These are phyloP conservation scores for Coniochaeta hoffmannii DNA, from an alignment of 2,329 filamentous ascomycete genomes.

Conservation along the genomic window DNA sequence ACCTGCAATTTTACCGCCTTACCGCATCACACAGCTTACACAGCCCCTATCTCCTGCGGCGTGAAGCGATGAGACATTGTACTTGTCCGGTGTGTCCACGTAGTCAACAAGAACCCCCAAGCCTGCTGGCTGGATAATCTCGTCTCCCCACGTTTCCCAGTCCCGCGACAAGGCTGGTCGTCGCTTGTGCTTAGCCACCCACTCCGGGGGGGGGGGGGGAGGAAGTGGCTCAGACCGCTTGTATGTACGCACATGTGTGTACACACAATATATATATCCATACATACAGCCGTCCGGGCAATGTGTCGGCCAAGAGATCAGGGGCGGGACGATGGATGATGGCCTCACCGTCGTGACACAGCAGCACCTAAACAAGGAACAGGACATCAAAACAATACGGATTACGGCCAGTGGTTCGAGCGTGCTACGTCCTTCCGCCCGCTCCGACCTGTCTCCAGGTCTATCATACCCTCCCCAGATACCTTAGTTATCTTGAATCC, in stretches of 20 bases:
- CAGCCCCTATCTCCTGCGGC: neutral
- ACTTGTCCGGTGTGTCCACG: neutral
- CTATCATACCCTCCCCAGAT: neutral
- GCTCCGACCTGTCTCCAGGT: neutral
- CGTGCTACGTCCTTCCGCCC: neutral
- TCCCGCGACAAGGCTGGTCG: neutral
- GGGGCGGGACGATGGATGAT: neutral
- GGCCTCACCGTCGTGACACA: conserved; percentile 1
- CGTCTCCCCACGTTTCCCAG: neutral
- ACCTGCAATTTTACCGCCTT: neutral
- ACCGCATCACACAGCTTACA: neutral
- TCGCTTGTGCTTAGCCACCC: neutral
- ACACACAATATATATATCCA: neutral
- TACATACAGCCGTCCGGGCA: conserved; percentile 1
- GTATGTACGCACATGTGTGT: neutral
- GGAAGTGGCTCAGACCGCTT: neutral
- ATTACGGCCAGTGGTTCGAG: neutral
- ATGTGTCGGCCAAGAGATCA: conserved; percentile 1
- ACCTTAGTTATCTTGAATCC: neutral
- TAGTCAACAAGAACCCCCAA: neutral
- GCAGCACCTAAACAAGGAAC: neutral
- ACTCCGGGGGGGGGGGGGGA: neutral
- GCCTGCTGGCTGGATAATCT: neutral
- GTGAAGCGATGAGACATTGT: neutral
- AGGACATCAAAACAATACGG: neutral